Base-by-base conservation (phyloP, 2,329 filamentous ascomycete genomes). In the Fusarium sp. region DNA sequence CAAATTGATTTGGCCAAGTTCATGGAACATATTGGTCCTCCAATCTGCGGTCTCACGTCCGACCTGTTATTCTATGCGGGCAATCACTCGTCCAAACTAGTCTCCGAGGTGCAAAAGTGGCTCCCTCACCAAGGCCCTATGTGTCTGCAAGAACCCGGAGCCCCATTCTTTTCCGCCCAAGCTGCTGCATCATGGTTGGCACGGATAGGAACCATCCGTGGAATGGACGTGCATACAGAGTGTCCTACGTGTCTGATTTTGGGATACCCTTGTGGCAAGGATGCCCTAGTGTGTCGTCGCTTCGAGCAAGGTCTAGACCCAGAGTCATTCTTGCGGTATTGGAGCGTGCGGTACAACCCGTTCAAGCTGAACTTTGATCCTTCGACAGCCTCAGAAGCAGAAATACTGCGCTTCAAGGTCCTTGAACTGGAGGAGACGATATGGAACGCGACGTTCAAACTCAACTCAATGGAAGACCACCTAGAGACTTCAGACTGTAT, bases 21-120 rank as follows among this genome's bases (percentile, higher is more conserved):
- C 4, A 61, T 66, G 62, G 46, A 66, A n/a, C 45, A 61, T 1
- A 66, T 66, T 0, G 48, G 63, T 3, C 63, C 63, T 3, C 29
- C 55, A 2, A 10, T 66, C 8, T 66, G 62, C 8, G 44, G 63
- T 0, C 38, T 66, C 3, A 12, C 62, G 4, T 66, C 63, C 0
- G 63, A 66, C 2, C 9, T 66, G 1, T 46, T 66, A 5, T 66
- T 66, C 8, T 66, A 41, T 13, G 30, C 46, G 22, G 63, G 62
- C 2, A 45, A 44, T 0, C 25, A 61, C 9, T 66, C 63, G 1
- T 13, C 63, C 3, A 66, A 66, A n/a, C 48, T 66, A 16, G 55
- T 66, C 1, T 10, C 48, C 0, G 54, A 54, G 22, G 25, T 66
- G 2, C 51, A 43, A 1, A 27, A 48, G 10, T 66, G 63, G 63